These are phyloP conservation scores for Lactarius vividus DNA, from an alignment of 768 basidiomycete genomes.

Conservation along the genomic window DNA sequence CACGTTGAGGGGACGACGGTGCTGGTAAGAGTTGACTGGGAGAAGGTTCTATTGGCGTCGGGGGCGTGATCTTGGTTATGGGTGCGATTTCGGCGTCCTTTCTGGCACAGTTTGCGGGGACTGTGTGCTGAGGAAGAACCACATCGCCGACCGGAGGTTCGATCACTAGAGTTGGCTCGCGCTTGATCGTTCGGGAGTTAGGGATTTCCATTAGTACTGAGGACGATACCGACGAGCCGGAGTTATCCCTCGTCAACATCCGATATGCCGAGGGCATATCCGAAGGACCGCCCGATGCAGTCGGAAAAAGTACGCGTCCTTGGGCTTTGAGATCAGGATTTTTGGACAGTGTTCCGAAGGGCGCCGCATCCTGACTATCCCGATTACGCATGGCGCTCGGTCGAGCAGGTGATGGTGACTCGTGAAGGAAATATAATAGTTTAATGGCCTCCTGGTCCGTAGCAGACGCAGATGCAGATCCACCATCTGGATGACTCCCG, in stretches of 20 bases:
- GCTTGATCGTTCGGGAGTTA: conserved; percentile 10
- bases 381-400: conserved; percentile 45
- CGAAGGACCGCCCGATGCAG: conserved; percentile 29
- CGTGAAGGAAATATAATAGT: conserved; percentile 79
- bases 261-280: conserved; percentile 23
- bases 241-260: conserved; percentile 35
- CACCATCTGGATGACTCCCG: conserved; percentile 26
- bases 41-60: conserved; percentile 24
- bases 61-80: conserved; percentile 25
- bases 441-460: conserved; percentile 85
- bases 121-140: conserved; percentile 13
- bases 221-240: conserved; percentile 41
- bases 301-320: conserved; percentile 70
- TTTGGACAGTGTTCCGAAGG: conserved; percentile 56
- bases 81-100: conserved; percentile 9
- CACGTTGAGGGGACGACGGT: conserved; percentile 22
- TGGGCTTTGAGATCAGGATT: conserved; percentile 51
- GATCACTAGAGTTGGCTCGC: conserved; percentile 18
- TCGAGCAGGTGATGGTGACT: conserved; percentile 78
- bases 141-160: conserved; percentile 16
- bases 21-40: conserved; percentile 18
- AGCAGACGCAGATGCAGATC: conserved; percentile 40
- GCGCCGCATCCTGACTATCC: conserved; percentile 52
- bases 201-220: conserved; percentile 14
- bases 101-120: background rate